Conservation (phyloP, 768 basidiomycete species). For the Trametes elegans region DNA sequence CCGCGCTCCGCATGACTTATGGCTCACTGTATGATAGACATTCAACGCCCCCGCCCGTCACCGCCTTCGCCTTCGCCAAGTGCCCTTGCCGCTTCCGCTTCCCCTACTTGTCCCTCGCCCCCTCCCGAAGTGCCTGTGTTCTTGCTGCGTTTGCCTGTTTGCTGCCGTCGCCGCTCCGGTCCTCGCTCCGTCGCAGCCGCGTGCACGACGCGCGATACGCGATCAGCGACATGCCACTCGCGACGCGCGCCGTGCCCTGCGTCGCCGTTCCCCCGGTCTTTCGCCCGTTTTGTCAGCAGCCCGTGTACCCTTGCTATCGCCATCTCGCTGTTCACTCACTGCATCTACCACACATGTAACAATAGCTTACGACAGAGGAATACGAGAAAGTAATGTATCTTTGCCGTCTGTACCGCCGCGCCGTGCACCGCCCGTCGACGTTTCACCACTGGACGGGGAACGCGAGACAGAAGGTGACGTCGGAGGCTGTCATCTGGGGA, state of each 20-base stretch:
- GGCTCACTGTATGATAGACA: conserved; percentile 25
- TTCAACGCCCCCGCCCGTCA: not conserved
- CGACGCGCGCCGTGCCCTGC: not conserved
- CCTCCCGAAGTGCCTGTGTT: conserved; percentile 8
- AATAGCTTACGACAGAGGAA: conserved; percentile 27
- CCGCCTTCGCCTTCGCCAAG: too few species aligned
- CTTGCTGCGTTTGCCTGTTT: conserved; percentile 11
- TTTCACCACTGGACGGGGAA: too few species aligned
- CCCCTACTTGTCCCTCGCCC: not conserved
- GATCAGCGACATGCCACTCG: too few species aligned
- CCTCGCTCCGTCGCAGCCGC: conserved; percentile 1
- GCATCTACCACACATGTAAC: conserved; percentile 27
- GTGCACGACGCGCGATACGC: too few species aligned
- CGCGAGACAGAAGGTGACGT: too few species aligned
- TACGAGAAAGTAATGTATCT: conserved; percentile 25
- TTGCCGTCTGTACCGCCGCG: conserved; percentile 5
- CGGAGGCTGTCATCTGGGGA: too few species aligned
- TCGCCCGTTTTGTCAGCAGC: conserved; percentile 14
- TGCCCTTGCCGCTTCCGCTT: not conserved
- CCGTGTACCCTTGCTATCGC: conserved; percentile 29
- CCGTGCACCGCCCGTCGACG: too few species aligned
- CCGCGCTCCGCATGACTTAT: conserved; percentile 19
- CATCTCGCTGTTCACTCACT: conserved; percentile 27
- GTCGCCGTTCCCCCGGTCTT: conserved; percentile 10
- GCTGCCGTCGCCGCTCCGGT: conserved; percentile 9